Evolutionary conservation across 306 rosid genomes (phyloP), one percentile per base, ranked within the genome.

Genomic region (Hippophae tibetana): DNA sequence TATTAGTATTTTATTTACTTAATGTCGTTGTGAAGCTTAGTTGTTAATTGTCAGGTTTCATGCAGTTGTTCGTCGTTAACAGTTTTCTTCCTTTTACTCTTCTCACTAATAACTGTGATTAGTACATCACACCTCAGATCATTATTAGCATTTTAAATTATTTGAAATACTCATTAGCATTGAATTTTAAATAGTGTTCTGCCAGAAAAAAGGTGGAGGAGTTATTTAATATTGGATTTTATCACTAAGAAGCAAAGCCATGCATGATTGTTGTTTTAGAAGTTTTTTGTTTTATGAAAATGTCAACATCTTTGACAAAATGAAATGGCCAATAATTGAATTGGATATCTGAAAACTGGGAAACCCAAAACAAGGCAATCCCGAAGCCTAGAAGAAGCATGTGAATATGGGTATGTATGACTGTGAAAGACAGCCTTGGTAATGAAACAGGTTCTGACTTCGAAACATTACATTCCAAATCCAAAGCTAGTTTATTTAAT

Each of bases 221-320:
- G 23, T 18, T 18, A 18, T 18, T 18, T 18, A 18, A 50, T 46
- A 10, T 2, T 31, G n/a, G 27, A 13, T 5, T 5, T 5, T 1
- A 6, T 7, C 23, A 13, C 50, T 40, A 14, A 50, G 46, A 46
- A 61, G n/a, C 18, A 61, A 13, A 8, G 7, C 1, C 23, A 18
- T 18, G 48, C 14, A 10, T 31, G 46, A 18, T 56, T 56, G 46
- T 38, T 18, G 38, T 6, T 56, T 25, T 56, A 61, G 56, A 61
- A 26, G 13, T 25, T 45, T 25, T 45, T 31, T 47, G 9, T 26
- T 46, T 14, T 48, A 43, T 52, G 50, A 61, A 47, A 8, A 61
- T 49, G 55, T 61, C 66, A 61, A 40, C 56, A 61, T 48, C 66
- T 47, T 44, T 47, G 56, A 61, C 56, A 49, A 25, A 11, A 48